These are phyloP conservation scores for Sutorius australiensis DNA, from an alignment of 768 basidiomycete genomes.

Conservation along the genomic window DNA sequence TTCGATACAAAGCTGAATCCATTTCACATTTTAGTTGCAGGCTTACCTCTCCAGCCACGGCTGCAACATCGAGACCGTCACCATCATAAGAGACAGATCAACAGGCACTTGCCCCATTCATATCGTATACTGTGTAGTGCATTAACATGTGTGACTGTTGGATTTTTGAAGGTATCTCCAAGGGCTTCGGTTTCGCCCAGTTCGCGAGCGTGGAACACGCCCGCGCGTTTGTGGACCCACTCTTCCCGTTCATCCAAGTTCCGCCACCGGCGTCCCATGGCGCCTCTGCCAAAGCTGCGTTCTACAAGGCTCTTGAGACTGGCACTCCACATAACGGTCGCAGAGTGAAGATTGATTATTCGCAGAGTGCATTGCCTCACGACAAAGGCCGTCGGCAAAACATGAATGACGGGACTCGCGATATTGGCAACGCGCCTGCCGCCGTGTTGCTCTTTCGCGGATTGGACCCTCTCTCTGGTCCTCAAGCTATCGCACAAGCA, in stretches of 20 bases:
- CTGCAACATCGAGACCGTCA: constrained; percentile 80
- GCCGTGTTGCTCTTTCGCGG: constrained; percentile 88
- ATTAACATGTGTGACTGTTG: constrained; percentile 70
- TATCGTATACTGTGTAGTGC: constrained; percentile 60
- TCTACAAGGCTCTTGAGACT: constrained; percentile 70
- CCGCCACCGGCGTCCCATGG: constrained; percentile 90
- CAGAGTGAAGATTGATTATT: constrained; percentile 93
- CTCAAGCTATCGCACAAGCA: constrained; percentile 81
- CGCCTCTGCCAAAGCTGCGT: constrained; percentile 67
- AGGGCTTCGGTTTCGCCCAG: constrained; percentile 96
- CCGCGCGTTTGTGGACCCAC: constrained; percentile 83
- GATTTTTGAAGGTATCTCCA: constrained; percentile 83
- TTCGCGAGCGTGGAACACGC: constrained; percentile 86
- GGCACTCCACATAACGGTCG: constrained; percentile 73
- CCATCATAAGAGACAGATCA: constrained; percentile 94
- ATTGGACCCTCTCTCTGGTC: constrained; percentile 82
- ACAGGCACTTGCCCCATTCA: constrained; percentile 89
- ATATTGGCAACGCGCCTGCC: constrained; percentile 84
- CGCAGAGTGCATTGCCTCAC: constrained; percentile 75
- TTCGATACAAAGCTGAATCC: constrained; percentile 35
- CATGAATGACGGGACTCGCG: constrained; percentile 89
- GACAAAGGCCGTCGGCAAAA: constrained; percentile 64
- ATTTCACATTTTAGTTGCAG: constrained; percentile 59
- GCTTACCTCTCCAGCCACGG: constrained; percentile 68
- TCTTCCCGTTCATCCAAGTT: constrained; percentile 88